Base-by-base conservation (phyloP, 2,329 filamentous ascomycete genomes). In the Pleomassaria siparia region DNA sequence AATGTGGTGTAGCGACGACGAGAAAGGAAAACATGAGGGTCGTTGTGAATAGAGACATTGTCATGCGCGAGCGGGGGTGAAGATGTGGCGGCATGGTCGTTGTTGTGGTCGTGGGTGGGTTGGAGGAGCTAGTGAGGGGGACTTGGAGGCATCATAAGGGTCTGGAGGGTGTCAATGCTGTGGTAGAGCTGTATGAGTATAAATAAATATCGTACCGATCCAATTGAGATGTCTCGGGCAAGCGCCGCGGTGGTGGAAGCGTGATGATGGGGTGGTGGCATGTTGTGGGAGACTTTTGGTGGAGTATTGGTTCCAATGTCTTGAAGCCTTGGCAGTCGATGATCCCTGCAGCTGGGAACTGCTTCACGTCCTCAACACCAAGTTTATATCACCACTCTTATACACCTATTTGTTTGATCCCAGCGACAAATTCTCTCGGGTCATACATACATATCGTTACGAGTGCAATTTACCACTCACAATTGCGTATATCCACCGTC, bases 21-120 rank as follows among this genome's bases (percentile, higher is more conserved):
- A 96, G 81, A 72, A 99, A 96, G 59, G 88, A 94, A 25, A 91
- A 85, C 53, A 89, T 80, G 45, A 97, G 82, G 1, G 92, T 97
- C n/a, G 88, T 89, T 42, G 90, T 91, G 76, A 99, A 99, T 51
- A 99, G 86, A 37, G 91, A 94, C 47, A 88, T 91, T 61, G 94
- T 99, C 76, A 90, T 89, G 63, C 89, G 86, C 59, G 92, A 97
- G 72, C 91, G 86, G 26, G 94, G 94, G 72, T 99, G 94, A 33
- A 99, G 85, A 74, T 92, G 77, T 32, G 84, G 88, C 63, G 89
- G 85, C 88, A 94, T 94, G 56, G 40, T 63, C 47, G 26, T 22
- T 22, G 18, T 15, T 9, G 10, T 46, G 56, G 43, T 60, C 46
- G 25, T 47, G 33, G 48, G 51, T 33, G 36, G 50, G 40, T 40